phyloP scores from a whole-genome alignment of 805 yeast species.

The Kodamaea fukazawae region DNA sequence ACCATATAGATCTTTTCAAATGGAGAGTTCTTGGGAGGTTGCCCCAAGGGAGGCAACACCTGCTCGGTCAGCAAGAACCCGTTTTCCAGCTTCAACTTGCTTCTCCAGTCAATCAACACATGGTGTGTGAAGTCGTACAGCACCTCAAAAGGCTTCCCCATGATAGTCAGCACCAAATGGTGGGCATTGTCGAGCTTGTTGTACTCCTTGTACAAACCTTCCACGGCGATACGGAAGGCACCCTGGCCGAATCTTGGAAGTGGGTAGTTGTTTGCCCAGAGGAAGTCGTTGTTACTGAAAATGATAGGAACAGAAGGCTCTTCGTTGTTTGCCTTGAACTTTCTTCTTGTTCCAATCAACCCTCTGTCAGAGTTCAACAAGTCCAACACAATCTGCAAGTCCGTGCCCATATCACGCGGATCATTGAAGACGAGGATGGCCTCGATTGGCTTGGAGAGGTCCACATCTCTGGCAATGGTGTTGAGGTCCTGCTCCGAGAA shows the following conservation, averaged over 20 bases:
- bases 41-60: slow-evolving; percentile 45
- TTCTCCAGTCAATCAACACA: slow-evolving; percentile 57
- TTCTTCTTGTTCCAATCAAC: slow-evolving; percentile 56
- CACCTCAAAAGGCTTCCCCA: slow-evolving; percentile 79
- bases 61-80: slow-evolving; percentile 18
- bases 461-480: slow-evolving; percentile 20
- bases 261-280: slow-evolving; percentile 82
- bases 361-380: slow-evolving; percentile 64
- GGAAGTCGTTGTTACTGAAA: slow-evolving; percentile 78
- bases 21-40: slow-evolving; percentile 30
- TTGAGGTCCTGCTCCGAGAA: slow-evolving; percentile 43
- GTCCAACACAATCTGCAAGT: slow-evolving; percentile 74
- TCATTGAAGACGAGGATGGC: slow-evolving; percentile 84
- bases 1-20: slow-evolving; percentile 81
- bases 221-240: slow-evolving; percentile 65
- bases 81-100: slow-evolving; percentile 25
- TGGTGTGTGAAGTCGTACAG: slow-evolving; percentile 84
- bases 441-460: slow-evolving; percentile 50
- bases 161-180: slow-evolving; percentile 49
- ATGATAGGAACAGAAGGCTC: slow-evolving; percentile 54
- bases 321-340: not conserved
- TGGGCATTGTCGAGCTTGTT: slow-evolving; percentile 34
- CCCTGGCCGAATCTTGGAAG: slow-evolving; percentile 91
- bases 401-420: slow-evolving; percentile 86
- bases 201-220: slow-evolving; percentile 53